Percentiles rank a stretch among this genome's conserved stretches.
phyloP scores from a whole-genome alignment of 805 yeast species.

The Limtongia smithiae region DNA sequence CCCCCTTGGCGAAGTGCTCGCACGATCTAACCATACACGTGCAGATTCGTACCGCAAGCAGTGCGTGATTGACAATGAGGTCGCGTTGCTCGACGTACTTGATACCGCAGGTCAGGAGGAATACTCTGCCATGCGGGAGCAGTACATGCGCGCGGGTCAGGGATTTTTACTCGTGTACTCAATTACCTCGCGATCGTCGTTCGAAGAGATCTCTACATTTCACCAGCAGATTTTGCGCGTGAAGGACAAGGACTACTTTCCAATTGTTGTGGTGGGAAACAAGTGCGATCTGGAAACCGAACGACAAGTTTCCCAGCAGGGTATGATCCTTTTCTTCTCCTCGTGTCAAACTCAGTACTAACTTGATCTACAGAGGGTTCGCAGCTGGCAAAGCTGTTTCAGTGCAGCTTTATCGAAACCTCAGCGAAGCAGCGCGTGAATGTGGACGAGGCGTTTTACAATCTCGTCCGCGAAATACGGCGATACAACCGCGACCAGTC shows the following conservation, averaged over 20 bases:
- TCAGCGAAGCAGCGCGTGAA: constrained; percentile 88
- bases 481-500: constrained; percentile 26
- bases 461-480: constrained; percentile 53
- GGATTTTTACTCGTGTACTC: constrained; percentile 87
- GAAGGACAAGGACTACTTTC: constrained; percentile 71
- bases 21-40: too few relatives aligned
- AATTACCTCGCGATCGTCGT: constrained; percentile 77
- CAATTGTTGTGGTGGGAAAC: constrained; percentile 76
- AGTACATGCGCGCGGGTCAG: constrained; percentile 63
- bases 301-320: constrained; percentile 47
- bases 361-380: constrained; percentile 59
- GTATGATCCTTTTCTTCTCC: constrained; percentile 8
- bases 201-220: constrained; percentile 78
- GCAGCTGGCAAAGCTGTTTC: constrained; percentile 62
- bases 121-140: constrained; percentile 69
- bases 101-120: constrained; percentile 97
- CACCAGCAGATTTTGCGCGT: constrained; percentile 75
- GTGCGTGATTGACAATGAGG: constrained; percentile 75
- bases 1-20: neutral
- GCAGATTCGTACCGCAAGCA: constrained; percentile 63
- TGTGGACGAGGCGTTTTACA: constrained; percentile 80
- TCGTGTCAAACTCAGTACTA: neutral
- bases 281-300: constrained; percentile 71
- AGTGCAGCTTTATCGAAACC: constrained; percentile 73
- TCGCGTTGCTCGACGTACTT: constrained; percentile 75